phyloP scores from a whole-genome alignment of 805 yeast species.

The Yamadazyma scolyti region DNA sequence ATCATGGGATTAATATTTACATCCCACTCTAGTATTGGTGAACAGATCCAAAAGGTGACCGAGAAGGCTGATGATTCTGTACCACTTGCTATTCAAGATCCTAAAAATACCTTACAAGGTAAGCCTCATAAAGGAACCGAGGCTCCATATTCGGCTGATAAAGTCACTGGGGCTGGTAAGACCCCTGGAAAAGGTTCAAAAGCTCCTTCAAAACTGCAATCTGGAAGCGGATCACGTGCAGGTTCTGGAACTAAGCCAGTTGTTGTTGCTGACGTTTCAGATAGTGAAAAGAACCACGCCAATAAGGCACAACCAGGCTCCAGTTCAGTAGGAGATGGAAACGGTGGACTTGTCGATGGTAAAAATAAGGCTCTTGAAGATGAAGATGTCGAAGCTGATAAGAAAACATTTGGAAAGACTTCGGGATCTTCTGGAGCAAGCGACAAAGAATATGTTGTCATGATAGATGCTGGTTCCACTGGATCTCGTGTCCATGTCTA shows the following conservation, averaged over 20 bases:
- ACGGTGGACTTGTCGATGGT: slow-evolving; percentile 1
- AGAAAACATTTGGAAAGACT: slow-evolving; percentile 1
- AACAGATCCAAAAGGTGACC: slow-evolving; percentile 28
- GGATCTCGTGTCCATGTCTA: slow-evolving; percentile 96
- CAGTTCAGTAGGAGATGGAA: not conserved
- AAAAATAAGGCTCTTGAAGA: not conserved
- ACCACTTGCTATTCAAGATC: slow-evolving; percentile 17
- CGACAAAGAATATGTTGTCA: slow-evolving; percentile 61
- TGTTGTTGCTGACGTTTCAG: slow-evolving; percentile 22
- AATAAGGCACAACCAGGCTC: slow-evolving; percentile 9
- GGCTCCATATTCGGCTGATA: slow-evolving; percentile 29
- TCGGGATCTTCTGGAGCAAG: slow-evolving; percentile 3
- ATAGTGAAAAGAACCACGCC: slow-evolving; percentile 14
- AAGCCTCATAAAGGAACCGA: slow-evolving; percentile 30
- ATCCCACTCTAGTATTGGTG: slow-evolving; percentile 35
- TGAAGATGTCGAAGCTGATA: not conserved
- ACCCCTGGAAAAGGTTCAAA: slow-evolving; percentile 6
- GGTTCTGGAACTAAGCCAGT: slow-evolving; percentile 16
- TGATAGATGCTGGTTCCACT: slow-evolving; percentile 98
- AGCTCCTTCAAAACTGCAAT: too few relatives aligned
- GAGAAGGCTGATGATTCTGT: slow-evolving; percentile 19
- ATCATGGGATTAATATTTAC: slow-evolving; percentile 48
- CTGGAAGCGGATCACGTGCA: slow-evolving; percentile 1
- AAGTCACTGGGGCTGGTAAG: slow-evolving; percentile 9
- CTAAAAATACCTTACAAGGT: slow-evolving; percentile 29